Evolutionary conservation across 257 asterid species (phyloP).

Genomic region (Petunia secreta): DNA sequence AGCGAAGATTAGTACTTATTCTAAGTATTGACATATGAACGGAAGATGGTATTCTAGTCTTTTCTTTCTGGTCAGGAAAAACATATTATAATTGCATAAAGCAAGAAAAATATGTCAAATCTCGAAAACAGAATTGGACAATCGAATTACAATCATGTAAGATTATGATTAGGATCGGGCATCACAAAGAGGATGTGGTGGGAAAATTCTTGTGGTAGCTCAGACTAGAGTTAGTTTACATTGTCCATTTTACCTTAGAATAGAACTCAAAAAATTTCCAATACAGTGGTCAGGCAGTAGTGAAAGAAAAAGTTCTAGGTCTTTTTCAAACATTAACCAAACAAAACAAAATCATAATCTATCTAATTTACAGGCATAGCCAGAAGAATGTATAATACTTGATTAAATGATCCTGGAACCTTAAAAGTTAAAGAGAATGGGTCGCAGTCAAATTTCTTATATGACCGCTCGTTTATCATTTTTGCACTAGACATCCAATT

Average conservation of each 20-base stretch:
- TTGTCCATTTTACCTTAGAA: not conserved
- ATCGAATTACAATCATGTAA: constrained; percentile 6
- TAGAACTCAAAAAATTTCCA: not conserved
- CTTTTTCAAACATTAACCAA: constrained; percentile 18
- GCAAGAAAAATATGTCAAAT: not conserved
- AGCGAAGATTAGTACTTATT: constrained; percentile 13
- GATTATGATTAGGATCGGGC: not conserved
- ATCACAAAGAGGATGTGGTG: not conserved
- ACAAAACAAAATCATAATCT: not conserved
- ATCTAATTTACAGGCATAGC: not conserved
- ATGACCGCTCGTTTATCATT: not conserved
- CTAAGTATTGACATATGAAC: not conserved
- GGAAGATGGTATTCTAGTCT: not conserved
- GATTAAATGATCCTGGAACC: constrained; percentile 7
- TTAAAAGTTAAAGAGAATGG: not conserved
- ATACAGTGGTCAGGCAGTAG: not conserved
- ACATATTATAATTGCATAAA: constrained; percentile 1
- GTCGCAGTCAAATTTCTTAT: not conserved
- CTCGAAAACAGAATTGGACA: not conserved
- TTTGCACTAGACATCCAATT: not conserved
- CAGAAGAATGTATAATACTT: not conserved
- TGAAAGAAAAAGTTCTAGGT: not conserved
- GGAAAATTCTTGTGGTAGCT: constrained; percentile 8
- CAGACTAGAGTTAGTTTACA: constrained; percentile 3
- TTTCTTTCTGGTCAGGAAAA: not conserved